Conservation (phyloP, 345 rosid species). For the Sisymbrium irio region DNA sequence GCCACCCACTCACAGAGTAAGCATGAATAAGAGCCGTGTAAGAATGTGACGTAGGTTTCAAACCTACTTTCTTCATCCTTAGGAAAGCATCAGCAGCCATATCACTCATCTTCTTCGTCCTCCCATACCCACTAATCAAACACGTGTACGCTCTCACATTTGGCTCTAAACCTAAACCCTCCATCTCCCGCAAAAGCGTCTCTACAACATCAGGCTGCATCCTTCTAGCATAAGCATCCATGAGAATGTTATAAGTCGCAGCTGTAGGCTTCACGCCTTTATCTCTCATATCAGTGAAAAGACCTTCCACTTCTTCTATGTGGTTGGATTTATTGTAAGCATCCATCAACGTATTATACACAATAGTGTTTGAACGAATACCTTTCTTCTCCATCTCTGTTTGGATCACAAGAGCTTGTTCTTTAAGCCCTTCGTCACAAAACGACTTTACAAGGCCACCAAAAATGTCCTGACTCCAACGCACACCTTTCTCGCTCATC, state of each 20-base stretch:
- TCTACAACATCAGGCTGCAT: slow-evolving; percentile 85
- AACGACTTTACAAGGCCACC: slow-evolving; percentile 75
- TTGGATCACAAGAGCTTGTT: slow-evolving; percentile 74
- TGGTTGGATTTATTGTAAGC: slow-evolving; percentile 68
- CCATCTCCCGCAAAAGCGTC: slow-evolving; percentile 65
- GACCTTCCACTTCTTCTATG: slow-evolving; percentile 84
- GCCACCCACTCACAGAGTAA: slow-evolving; percentile 80
- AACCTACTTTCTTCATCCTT: slow-evolving; percentile 69
- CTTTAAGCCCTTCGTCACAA: slow-evolving; percentile 78
- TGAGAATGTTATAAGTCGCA: slow-evolving; percentile 65
- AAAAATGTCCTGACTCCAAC: slow-evolving; percentile 68
- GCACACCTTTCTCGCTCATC: slow-evolving; percentile 74
- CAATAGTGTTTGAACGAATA: slow-evolving; percentile 50
- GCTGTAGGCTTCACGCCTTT: slow-evolving; percentile 62
- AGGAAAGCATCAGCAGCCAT: slow-evolving; percentile 78
- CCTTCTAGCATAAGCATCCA: slow-evolving; percentile 86
- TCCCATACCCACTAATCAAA: slow-evolving; percentile 78
- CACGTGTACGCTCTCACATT: slow-evolving; percentile 67
- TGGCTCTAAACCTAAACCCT: slow-evolving; percentile 58
- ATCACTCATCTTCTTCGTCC: slow-evolving; percentile 71
- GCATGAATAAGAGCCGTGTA: slow-evolving; percentile 88
- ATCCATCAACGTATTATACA: slow-evolving; percentile 80
- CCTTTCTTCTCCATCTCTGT: slow-evolving; percentile 92
- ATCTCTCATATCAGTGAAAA: slow-evolving; percentile 64
- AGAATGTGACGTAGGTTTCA: slow-evolving; percentile 74